phyloP scores from a whole-genome alignment of 139 green algal genomes.

The Pseudopediastrum boryanum region DNA sequence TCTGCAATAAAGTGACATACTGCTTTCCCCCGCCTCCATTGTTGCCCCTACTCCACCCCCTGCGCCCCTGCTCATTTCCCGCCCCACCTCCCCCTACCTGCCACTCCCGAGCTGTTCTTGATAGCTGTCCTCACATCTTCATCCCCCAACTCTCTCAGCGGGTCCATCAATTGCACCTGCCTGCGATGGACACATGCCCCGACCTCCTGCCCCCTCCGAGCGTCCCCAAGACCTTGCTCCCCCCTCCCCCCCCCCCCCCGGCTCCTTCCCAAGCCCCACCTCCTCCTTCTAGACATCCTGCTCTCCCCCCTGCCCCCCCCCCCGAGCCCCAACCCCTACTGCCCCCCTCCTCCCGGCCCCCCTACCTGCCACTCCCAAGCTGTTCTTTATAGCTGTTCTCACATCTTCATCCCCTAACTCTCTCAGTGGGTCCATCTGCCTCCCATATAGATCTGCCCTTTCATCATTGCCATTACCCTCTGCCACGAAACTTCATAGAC shows the following conservation, averaged over 20 bases:
- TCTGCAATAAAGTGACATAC: too few relatives aligned
- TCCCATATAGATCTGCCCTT: too few relatives aligned
- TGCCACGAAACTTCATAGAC: too few relatives aligned
- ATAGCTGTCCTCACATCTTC: slow-evolving; percentile 93
- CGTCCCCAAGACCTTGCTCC: too few relatives aligned
- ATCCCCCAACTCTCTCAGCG: slow-evolving; percentile 74
- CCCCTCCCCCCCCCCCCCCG: too few relatives aligned
- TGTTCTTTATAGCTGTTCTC: slow-evolving; percentile 93
- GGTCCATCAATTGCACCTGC: slow-evolving; percentile 55
- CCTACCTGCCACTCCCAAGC: slow-evolving; percentile 74
- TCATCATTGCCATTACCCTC: too few relatives aligned
- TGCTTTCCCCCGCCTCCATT: slow-evolving; percentile 7
- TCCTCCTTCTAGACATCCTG: too few relatives aligned
- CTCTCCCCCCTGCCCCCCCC: too few relatives aligned
- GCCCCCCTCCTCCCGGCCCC: too few relatives aligned
- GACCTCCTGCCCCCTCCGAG: too few relatives aligned
- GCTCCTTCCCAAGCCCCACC: too few relatives aligned
- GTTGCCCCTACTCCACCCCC: not conserved
- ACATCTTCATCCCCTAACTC: slow-evolving; percentile 90
- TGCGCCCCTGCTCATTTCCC: not conserved
- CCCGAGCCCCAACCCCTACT: too few relatives aligned
- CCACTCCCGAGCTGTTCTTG: slow-evolving; percentile 89
- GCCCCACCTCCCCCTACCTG: slow-evolving; percentile 31
- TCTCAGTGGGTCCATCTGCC: slow-evolving; percentile 55
- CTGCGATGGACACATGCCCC: slow-evolving; percentile 42